Percentiles rank a stretch among this genome's conserved stretches.
phyloP scores from a whole-genome alignment of 2,329 filamentous ascomycete species.

The Penicillium sp. region DNA sequence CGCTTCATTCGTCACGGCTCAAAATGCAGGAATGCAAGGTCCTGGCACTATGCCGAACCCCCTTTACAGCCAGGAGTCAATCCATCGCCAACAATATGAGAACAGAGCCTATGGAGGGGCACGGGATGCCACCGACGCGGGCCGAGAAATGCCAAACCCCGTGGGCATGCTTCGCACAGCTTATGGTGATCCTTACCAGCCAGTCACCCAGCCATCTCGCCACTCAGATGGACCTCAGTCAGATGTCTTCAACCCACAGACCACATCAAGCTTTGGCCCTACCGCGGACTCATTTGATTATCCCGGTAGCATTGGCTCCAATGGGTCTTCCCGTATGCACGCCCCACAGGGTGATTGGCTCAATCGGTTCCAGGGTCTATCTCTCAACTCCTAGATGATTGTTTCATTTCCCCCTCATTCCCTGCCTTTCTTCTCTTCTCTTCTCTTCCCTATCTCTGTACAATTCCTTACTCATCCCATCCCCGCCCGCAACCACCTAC shows the following conservation, averaged over 20 bases:
- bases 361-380: conserved; percentile 67
- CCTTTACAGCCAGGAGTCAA: conserved; percentile 51
- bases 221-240: conserved; percentile 34
- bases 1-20: conserved; percentile 79
- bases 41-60: conserved; percentile 67
- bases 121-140: conserved; percentile 32
- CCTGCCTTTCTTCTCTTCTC: neutral
- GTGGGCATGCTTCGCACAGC: conserved; percentile 33
- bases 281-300: conserved; percentile 41
- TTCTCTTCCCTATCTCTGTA: neutral
- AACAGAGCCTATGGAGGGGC: conserved; percentile 28
- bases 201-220: conserved; percentile 33
- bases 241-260: conserved; percentile 40
- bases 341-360: conserved; percentile 57
- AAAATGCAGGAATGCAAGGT: conserved; percentile 68
- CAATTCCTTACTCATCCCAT: neutral
- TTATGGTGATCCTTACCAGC: conserved; percentile 41
- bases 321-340: conserved; percentile 33
- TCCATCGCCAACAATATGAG: conserved; percentile 45
- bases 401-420: neutral
- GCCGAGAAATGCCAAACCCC: conserved; percentile 31
- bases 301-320: conserved; percentile 36
- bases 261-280: conserved; percentile 32
- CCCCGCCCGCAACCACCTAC: too few relatives aligned
- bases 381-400: conserved; percentile 58